These are phyloP conservation scores for Scheffersomyces insectosa DNA, from an alignment of 1,139 yeast species.

Conservation along the genomic window DNA sequence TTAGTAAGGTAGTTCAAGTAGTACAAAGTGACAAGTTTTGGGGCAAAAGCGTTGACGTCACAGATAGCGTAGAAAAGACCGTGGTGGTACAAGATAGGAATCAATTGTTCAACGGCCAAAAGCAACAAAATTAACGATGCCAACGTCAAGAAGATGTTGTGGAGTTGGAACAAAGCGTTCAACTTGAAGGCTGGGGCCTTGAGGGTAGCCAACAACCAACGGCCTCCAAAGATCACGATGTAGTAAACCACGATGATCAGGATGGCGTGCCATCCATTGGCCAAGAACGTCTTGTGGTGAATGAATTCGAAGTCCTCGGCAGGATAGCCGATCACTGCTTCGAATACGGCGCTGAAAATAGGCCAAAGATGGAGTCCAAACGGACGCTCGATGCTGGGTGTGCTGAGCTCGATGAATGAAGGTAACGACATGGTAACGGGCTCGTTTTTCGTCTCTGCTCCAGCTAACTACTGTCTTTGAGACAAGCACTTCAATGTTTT, in stretches of 20 bases:
- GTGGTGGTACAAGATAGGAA: slow-evolving; percentile 74
- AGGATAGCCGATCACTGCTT: slow-evolving; percentile 53
- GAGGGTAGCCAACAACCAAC: slow-evolving; percentile 43
- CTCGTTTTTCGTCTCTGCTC: not conserved
- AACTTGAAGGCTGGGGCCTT: slow-evolving; percentile 68
- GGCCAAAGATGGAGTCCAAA: slow-evolving; percentile 94
- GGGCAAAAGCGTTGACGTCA: slow-evolving; percentile 78
- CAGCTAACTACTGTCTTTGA: too few species aligned
- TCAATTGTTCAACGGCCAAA: slow-evolving; percentile 77
- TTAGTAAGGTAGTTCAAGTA: slow-evolving; percentile 78
- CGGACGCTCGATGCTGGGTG: slow-evolving; percentile 77
- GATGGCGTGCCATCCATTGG: slow-evolving; percentile 67
- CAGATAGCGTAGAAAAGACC: slow-evolving; percentile 90
- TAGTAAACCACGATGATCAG: slow-evolving; percentile 70
- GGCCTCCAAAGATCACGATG: slow-evolving; percentile 80
- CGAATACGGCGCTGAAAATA: slow-evolving; percentile 63
- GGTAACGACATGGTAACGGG: slow-evolving; percentile 3
- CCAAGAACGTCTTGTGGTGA: slow-evolving; percentile 65
- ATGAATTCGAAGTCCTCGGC: slow-evolving; percentile 77
- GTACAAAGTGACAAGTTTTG: slow-evolving; percentile 79
- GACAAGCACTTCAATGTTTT: too few species aligned
- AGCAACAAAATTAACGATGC: slow-evolving; percentile 67
- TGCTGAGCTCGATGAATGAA: slow-evolving; percentile 14
- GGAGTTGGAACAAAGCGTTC: slow-evolving; percentile 65
- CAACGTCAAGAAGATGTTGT: slow-evolving; percentile 74